phyloP scores from a whole-genome alignment of 108 stramenopile species.

The Skeletonema marinoi region DNA sequence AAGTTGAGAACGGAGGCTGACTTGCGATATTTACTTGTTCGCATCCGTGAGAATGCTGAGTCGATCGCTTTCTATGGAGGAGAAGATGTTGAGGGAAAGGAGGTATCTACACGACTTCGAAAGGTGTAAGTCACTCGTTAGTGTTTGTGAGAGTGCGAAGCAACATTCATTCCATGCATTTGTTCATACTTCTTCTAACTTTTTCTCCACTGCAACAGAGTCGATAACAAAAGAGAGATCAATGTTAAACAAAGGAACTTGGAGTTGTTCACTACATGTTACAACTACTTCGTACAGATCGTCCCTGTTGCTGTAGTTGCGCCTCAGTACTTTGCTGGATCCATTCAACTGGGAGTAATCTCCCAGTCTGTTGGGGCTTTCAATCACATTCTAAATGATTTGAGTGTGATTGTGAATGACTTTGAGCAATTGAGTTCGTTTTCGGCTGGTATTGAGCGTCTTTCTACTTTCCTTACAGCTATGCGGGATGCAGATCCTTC shows the following conservation, averaged over 20 bases:
- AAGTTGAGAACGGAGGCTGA: conserved; percentile 88
- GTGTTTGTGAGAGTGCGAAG: background rate
- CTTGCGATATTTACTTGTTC: conserved; percentile 87
- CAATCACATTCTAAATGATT: conserved; percentile 76
- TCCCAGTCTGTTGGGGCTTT: conserved; percentile 81
- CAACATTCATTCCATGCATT: background rate
- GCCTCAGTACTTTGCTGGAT: conserved; percentile 90
- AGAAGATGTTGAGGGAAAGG: conserved; percentile 82
- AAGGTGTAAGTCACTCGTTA: conserved; percentile 28
- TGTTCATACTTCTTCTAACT: background rate
- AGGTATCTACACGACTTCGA: conserved; percentile 61
- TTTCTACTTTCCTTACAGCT: conserved; percentile 75
- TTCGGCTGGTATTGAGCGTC: conserved; percentile 90
- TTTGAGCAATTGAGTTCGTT: conserved; percentile 90
- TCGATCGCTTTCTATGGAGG: conserved; percentile 95
- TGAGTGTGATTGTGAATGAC: conserved; percentile 89
- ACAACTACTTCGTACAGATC: conserved; percentile 89
- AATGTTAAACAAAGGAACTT: conserved; percentile 84
- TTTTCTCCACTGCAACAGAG: background rate
- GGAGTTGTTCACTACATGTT: conserved; percentile 92
- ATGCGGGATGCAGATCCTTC: conserved; percentile 67
- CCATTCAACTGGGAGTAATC: conserved; percentile 91
- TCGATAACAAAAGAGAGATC: conserved; percentile 78
- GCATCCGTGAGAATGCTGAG: conserved; percentile 95
- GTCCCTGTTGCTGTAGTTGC: conserved; percentile 93